Conservation (phyloP, 805 yeast species). For the Candida ipomoeae region DNA sequence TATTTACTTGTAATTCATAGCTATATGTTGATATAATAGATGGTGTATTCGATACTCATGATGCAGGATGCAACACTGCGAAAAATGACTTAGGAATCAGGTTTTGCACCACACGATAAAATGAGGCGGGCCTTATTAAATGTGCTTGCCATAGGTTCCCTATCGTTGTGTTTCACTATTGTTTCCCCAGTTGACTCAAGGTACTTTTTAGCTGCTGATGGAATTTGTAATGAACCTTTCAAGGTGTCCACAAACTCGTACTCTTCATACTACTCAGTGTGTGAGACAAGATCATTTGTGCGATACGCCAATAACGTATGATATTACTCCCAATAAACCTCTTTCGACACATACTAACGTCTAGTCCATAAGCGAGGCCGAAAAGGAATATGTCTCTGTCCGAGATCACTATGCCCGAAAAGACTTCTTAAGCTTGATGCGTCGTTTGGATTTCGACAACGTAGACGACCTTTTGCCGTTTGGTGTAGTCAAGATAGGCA, state of each 20-base stretch:
- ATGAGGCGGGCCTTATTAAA: neutral
- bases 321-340: neutral
- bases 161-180: neutral
- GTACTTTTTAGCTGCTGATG: neutral
- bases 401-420: slow-evolving; percentile 28
- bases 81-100: neutral
- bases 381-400: slow-evolving; percentile 23
- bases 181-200: neutral
- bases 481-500: slow-evolving; percentile 27
- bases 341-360: neutral
- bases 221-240: neutral
- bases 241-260: slow-evolving; percentile 5
- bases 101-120: neutral
- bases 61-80: neutral
- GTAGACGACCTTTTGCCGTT: neutral
- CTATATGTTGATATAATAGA: slow-evolving; percentile 20
- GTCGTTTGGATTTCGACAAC: slow-evolving; percentile 8
- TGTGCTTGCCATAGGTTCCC: neutral
- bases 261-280: slow-evolving; percentile 13
- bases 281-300: slow-evolving; percentile 11
- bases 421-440: slow-evolving; percentile 27
- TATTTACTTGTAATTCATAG: slow-evolving; percentile 18
- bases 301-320: slow-evolving; percentile 12
- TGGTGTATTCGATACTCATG: slow-evolving; percentile 6
- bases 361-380: slow-evolving; percentile 15